Evolutionary conservation across 805 yeast genomes (phyloP).

Genomic region (Sugiyamaella valdiviana): DNA sequence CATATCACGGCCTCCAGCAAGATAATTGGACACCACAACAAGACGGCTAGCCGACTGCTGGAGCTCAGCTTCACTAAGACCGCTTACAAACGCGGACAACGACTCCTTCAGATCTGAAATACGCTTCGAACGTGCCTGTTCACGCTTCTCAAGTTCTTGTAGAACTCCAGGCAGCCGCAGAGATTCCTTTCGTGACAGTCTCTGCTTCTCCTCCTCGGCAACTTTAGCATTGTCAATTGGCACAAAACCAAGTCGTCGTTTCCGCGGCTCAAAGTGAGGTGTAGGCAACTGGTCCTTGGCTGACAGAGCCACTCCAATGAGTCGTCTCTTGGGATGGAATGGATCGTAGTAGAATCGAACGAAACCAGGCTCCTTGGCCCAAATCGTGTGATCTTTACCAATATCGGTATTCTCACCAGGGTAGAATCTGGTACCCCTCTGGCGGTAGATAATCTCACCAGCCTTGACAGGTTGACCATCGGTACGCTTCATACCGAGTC

Average conservation of each 20-base stretch:
- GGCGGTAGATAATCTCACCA: slow-evolving; percentile 87
- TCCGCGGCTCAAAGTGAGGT: slow-evolving; percentile 84
- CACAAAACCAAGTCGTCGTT: slow-evolving; percentile 74
- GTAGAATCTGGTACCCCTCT: slow-evolving; percentile 88
- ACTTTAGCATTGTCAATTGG: slow-evolving; percentile 44
- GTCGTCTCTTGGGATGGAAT: slow-evolving; percentile 87
- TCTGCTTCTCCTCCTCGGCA: slow-evolving; percentile 54
- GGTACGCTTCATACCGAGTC: slow-evolving; percentile 83
- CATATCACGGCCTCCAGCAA: slow-evolving; percentile 52
- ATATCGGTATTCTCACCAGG: slow-evolving; percentile 85
- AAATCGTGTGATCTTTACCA: slow-evolving; percentile 91
- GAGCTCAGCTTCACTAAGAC: slow-evolving; percentile 29
- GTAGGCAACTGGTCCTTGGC: slow-evolving; percentile 66
- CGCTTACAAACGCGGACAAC: slow-evolving; percentile 27
- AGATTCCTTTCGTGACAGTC: slow-evolving; percentile 62
- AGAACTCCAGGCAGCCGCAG: slow-evolving; percentile 49
- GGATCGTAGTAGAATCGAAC: slow-evolving; percentile 92
- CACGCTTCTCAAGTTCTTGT: slow-evolving; percentile 38
- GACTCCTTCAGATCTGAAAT: slow-evolving; percentile 30
- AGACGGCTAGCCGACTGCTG: slow-evolving; percentile 48
- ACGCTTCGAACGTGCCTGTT: slow-evolving; percentile 33
- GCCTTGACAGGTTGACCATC: slow-evolving; percentile 72
- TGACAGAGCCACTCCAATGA: slow-evolving; percentile 78
- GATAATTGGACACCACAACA: slow-evolving; percentile 44
- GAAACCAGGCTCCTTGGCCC: slow-evolving; percentile 86